Evolutionary conservation across 2,329 filamentous ascomycete species (phyloP).

Genomic region (Nannizzia gypsea): DNA sequence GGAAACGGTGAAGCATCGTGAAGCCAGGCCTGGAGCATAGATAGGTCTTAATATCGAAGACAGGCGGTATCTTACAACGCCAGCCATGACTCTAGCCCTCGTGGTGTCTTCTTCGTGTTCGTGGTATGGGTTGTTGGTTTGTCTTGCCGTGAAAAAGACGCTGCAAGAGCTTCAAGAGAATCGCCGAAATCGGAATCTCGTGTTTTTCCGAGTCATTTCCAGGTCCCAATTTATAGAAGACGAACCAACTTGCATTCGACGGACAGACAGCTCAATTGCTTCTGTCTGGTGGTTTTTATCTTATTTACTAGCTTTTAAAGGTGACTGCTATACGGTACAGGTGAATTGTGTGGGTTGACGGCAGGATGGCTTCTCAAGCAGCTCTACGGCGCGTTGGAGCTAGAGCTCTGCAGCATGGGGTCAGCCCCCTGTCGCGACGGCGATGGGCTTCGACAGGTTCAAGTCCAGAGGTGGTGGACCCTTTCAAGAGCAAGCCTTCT

Average conservation of each 20-base stretch:
- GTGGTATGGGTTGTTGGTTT: neutral
- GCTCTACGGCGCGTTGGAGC: conserved; percentile 13
- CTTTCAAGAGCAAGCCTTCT: neutral
- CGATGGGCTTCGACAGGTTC: conserved; percentile 15
- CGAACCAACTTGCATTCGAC: neutral
- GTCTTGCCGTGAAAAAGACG: neutral
- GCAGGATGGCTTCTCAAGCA: conserved; percentile 9
- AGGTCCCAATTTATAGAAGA: neutral
- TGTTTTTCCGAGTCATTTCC: conserved; percentile 5
- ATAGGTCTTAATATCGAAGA: neutral
- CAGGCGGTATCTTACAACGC: neutral
- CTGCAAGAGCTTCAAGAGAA: too few relatives aligned
- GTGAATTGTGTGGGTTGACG: neutral
- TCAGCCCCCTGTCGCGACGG: conserved; percentile 14
- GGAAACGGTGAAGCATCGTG: conserved; percentile 7
- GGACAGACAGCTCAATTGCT: neutral
- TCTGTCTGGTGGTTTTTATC: neutral
- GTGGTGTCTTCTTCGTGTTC: neutral
- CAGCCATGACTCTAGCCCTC: neutral
- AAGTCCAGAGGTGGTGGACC: neutral
- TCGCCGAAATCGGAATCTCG: conserved; percentile 1
- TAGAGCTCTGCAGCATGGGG: conserved; percentile 20
- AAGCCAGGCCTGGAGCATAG: neutral
- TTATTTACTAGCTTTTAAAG: neutral
- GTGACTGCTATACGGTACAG: neutral